phyloP scores from a whole-genome alignment of 495 filamentous ascomycete genomes.

The Monascus purpureus region DNA sequence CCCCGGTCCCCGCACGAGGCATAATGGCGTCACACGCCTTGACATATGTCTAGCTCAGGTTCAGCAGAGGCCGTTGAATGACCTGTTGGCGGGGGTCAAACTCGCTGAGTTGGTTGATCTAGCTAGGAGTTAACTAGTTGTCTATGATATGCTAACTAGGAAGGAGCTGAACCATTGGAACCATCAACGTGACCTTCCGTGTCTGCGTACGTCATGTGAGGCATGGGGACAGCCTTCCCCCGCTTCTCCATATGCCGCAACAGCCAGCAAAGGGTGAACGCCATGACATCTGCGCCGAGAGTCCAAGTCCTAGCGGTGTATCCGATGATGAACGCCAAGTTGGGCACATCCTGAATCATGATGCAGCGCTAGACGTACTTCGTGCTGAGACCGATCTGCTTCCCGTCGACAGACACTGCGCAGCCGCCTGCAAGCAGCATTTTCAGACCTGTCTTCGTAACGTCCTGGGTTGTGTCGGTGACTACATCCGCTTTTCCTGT shows the following conservation, averaged over 20 bases:
- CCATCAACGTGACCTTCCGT: no score
- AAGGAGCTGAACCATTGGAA: no score
- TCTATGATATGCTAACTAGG: no score
- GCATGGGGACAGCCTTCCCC: not conserved
- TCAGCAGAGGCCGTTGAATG: constrained; percentile 5
- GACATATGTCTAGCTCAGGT: constrained; percentile 5
- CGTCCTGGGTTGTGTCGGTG: constrained; percentile 41
- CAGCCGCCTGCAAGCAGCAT: constrained; percentile 17
- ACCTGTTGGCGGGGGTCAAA: no score
- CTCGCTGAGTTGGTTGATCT: no score
- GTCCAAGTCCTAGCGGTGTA: constrained; percentile 31
- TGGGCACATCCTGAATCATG: constrained; percentile 30
- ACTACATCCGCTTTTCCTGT: constrained; percentile 35
- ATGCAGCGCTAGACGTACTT: constrained; percentile 26
- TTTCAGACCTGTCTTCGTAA: constrained; percentile 41
- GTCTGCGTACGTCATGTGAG: constrained; percentile 1
- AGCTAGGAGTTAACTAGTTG: no score
- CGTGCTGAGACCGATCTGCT: constrained; percentile 6
- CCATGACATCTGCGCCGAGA: constrained; percentile 22
- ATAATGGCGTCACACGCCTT: not conserved
- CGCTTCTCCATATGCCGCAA: constrained; percentile 3
- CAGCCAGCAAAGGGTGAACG: constrained; percentile 13
- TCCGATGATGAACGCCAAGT: constrained; percentile 20
- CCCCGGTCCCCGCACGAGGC: constrained; percentile 3
- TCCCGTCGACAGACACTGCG: constrained; percentile 13